Evolutionary conservation across 75 land plant species (phyloP), one percentile per base, ranked within the genome.

Genomic region (Cunninghamia lanceolata): DNA sequence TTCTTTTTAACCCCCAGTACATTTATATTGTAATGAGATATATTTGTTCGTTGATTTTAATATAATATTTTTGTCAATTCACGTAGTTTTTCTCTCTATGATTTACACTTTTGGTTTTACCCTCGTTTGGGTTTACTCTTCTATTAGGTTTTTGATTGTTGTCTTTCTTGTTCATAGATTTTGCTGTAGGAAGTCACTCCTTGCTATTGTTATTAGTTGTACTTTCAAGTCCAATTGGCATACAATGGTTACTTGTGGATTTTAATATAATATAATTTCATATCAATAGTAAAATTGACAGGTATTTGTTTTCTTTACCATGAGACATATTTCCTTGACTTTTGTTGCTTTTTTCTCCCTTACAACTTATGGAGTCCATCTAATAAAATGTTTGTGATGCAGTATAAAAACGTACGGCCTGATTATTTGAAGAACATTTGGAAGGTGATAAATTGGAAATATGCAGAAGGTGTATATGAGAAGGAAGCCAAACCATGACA

Each of bases 351-450:
- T 75, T 35, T 85, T 74, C 86, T 30, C 15, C 32, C 17, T 14
- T 39, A 3, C n/a, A 73, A 13, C 75, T 9, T 73, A 73, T 73
- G 75, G 38, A 34, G 15, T 30, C 3, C 42, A 76, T 80, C 30
- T 43, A 45, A 43, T 42, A 45, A 50, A 15, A 83, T 82, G 40
- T 86, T 86, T 70, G 45, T 84, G 36, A 34, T 91, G 90, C 95
- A 98, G 99, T 98, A 98, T 93, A 96, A 96, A 75, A 98, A 98
- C 89, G 99, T 94, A 35, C 92, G 91, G 46, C 96, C 99, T 3
- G 99, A 96, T 89, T 98, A 98, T 84, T 91, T 98, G 91, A 96
- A 95, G 92, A 98, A 96, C 90, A 90, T 98, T 54, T 98, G 99
- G 99, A 94, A 94, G 50, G 99, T 98, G 21, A 91, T 98, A 21